Percentiles rank a stretch among this genome's conserved stretches.
These are phyloP conservation scores for Tuber indicum DNA, from an alignment of 495 filamentous ascomycete species.

Conservation along the genomic window DNA sequence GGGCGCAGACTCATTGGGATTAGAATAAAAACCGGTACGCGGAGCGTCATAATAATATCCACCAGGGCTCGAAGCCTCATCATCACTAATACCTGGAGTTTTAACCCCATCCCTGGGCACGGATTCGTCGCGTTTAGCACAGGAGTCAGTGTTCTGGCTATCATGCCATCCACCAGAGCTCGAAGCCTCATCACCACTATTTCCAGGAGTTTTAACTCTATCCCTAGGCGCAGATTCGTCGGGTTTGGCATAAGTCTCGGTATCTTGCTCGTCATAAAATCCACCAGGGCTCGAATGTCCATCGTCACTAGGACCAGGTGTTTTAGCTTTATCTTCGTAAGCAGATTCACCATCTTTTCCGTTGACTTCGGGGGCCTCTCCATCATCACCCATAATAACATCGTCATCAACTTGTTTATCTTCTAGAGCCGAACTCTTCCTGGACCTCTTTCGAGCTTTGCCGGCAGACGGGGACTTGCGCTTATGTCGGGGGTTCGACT, in stretches of 20 bases:
- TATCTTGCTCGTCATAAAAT: neutral
- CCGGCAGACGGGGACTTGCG: neutral
- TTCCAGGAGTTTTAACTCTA: neutral
- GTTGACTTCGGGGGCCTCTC: neutral
- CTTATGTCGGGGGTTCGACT: neutral
- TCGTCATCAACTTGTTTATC: neutral
- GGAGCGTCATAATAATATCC: neutral
- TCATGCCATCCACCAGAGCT: neutral
- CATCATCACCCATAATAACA: neutral
- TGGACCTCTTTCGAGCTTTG: neutral
- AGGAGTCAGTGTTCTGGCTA: neutral
- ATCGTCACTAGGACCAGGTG: neutral
- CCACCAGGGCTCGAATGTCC: neutral
- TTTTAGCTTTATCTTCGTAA: neutral
- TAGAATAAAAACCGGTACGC: neutral
- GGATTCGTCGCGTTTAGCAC: neutral
- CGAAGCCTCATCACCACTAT: neutral
- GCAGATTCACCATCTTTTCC: slow-evolving; percentile 1
- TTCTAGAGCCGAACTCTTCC: neutral
- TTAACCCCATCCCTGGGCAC: neutral
- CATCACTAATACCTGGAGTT: neutral
- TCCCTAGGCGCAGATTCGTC: neutral
- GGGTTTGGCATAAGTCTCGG: neutral
- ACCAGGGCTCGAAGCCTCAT: neutral
- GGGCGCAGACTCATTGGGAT: too few species aligned